Evolutionary conservation across 179 eudicot genomes (phyloP).

Genomic region (Vitellaria paradoxa): DNA sequence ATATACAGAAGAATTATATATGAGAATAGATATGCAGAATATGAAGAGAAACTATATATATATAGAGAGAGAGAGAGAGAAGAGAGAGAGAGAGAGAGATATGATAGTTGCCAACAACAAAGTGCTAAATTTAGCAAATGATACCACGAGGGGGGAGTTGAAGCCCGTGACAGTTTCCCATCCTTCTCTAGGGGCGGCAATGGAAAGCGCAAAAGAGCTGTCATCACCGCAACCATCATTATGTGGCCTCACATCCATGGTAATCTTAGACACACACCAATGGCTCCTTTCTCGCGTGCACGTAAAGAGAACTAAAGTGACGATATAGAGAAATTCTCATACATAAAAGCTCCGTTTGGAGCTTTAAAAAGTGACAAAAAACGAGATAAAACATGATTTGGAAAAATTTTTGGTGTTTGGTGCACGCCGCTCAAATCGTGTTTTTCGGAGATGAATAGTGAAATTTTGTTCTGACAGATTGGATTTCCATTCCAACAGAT

Average conservation of each 20-base stretch:
- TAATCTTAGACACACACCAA: background rate
- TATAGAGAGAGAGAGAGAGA: background rate
- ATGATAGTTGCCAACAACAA: background rate
- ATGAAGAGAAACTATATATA: background rate
- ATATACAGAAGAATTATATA: too few relatives aligned
- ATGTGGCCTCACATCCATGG: background rate
- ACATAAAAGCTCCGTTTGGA: too few relatives aligned
- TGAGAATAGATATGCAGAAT: too few relatives aligned
- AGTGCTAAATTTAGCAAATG: slow-evolving; percentile 8
- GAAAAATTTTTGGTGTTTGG: too few relatives aligned
- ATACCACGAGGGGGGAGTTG: background rate
- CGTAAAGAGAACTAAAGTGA: background rate
- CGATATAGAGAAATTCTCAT: too few relatives aligned
- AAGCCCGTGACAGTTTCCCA: slow-evolving; percentile 10
- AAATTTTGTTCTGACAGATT: too few relatives aligned
- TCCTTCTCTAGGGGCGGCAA: slow-evolving; percentile 5
- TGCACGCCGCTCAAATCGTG: too few relatives aligned
- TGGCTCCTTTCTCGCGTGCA: slow-evolving; percentile 19
- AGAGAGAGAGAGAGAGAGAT: background rate
- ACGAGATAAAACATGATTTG: too few relatives aligned
- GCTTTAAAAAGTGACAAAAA: too few relatives aligned
- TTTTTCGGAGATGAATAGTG: too few relatives aligned
- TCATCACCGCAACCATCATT: slow-evolving; percentile 9
- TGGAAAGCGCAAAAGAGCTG: slow-evolving; percentile 14
- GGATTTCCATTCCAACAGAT: too few relatives aligned